Evolutionary conservation across 2,329 filamentous ascomycete species (phyloP).

Genomic region (Venturia oleaginea): DNA sequence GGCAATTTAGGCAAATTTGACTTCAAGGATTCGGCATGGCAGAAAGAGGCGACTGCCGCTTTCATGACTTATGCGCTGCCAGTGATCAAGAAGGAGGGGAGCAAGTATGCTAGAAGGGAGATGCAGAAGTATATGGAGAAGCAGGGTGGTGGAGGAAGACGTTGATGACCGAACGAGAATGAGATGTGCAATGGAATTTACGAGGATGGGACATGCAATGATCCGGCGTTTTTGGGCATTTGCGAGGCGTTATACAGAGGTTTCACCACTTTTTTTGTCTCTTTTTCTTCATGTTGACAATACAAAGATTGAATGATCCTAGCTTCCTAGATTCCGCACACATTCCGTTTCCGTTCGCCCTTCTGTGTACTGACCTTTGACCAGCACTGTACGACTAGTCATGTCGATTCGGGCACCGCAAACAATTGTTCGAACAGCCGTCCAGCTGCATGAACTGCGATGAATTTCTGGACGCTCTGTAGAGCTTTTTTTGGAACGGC

Average conservation of each 20-base stretch:
- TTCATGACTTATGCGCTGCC: slow-evolving; percentile 15
- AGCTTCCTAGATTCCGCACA: neutral
- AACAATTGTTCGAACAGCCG: neutral
- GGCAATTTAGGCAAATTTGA: neutral
- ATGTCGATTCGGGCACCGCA: neutral
- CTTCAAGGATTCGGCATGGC: slow-evolving; percentile 10
- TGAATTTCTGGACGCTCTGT: neutral
- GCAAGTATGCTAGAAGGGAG: slow-evolving; percentile 10
- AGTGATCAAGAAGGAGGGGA: slow-evolving; percentile 15
- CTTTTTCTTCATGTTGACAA: neutral
- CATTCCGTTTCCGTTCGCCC: too few species aligned
- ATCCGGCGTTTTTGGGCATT: neutral
- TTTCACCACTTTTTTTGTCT: neutral
- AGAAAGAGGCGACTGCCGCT: slow-evolving; percentile 9
- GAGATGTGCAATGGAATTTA: neutral
- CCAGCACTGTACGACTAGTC: neutral
- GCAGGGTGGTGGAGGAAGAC: slow-evolving; percentile 5
- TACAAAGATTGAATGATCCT: neutral
- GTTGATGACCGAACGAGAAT: neutral
- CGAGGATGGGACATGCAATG: neutral
- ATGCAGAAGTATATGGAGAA: slow-evolving; percentile 11
- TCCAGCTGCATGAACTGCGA: neutral
- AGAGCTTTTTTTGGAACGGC: neutral
- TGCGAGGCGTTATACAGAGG: neutral
- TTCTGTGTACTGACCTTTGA: neutral